phyloP scores from a whole-genome alignment of 805 yeast genomes.

The Teunomyces aglyptinius region DNA sequence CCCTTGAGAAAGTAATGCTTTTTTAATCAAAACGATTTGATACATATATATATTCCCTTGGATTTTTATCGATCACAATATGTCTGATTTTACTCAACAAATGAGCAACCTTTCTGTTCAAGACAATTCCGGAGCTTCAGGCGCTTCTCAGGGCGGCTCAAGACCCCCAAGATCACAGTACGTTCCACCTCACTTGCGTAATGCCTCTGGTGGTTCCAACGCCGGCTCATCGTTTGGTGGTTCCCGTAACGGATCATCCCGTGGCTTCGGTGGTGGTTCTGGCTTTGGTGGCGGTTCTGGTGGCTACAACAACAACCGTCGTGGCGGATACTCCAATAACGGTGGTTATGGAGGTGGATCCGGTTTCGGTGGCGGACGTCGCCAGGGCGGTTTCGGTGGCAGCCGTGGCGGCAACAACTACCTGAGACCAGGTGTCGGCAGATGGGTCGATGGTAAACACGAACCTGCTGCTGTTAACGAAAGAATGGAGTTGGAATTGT shows the following conservation, averaged over 20 bases:
- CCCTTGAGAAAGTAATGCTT: constrained; percentile 4
- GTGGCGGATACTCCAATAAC: constrained; percentile 16
- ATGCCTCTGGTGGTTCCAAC: constrained; percentile 23
- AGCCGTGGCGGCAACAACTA: constrained; percentile 26
- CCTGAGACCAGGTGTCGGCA: constrained; percentile 63
- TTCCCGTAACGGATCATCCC: constrained; percentile 22
- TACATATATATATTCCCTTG: constrained; percentile 5
- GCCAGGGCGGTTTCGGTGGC: constrained; percentile 21
- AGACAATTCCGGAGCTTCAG: constrained; percentile 23
- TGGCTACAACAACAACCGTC: constrained; percentile 31
- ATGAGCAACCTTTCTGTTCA: constrained; percentile 55
- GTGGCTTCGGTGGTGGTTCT: constrained; percentile 13
- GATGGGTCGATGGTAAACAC: constrained; percentile 85
- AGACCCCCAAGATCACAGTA: constrained; percentile 18
- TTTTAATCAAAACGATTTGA: constrained; percentile 2
- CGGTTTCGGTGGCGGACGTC: constrained; percentile 16
- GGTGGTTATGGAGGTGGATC: constrained; percentile 16
- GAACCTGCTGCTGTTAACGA: constrained; percentile 74
- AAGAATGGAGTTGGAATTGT: constrained; percentile 72
- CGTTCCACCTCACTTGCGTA: constrained; percentile 35
- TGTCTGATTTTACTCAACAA: constrained; percentile 60
- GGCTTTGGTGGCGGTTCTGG: constrained; percentile 22
- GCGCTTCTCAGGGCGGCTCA: constrained; percentile 21
- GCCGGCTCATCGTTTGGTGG: constrained; percentile 30
- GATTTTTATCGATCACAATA: constrained; percentile 24